phyloP scores from a whole-genome alignment of 2,329 filamentous ascomycete genomes.

The Aspergillus persii region DNA sequence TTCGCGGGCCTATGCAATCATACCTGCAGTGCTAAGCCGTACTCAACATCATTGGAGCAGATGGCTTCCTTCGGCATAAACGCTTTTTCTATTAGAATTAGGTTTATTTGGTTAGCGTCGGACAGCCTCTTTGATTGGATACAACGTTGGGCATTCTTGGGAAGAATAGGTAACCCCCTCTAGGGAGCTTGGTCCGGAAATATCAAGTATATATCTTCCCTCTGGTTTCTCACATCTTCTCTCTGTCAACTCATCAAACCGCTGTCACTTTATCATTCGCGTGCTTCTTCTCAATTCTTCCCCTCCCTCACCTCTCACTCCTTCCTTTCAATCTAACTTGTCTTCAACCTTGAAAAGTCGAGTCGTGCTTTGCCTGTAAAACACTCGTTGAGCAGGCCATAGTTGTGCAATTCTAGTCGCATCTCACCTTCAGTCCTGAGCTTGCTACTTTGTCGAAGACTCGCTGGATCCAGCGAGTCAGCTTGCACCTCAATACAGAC shows the following conservation, averaged over 20 bases:
- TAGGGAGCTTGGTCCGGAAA: constrained; percentile 9
- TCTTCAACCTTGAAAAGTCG: neutral
- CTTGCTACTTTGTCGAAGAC: constrained; percentile 1
- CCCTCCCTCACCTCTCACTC: neutral
- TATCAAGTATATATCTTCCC: constrained; percentile 8
- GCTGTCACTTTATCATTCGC: neutral
- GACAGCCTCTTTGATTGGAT: constrained; percentile 16
- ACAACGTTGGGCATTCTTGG: constrained; percentile 15
- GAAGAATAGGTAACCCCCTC: constrained; percentile 2
- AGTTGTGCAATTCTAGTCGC: neutral
- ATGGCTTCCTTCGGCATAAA: constrained; percentile 8
- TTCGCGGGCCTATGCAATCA: constrained; percentile 16
- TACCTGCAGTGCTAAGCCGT: constrained; percentile 17
- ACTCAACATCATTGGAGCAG: constrained; percentile 9
- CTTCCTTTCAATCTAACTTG: neutral
- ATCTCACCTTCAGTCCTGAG: neutral
- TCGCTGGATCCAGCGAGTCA: constrained; percentile 17
- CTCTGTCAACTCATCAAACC: neutral
- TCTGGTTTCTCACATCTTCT: constrained; percentile 5
- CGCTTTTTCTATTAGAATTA: constrained; percentile 1
- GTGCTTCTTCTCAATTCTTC: neutral
- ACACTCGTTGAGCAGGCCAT: neutral
- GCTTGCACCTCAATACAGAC: constrained; percentile 9
- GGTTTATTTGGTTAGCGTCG: constrained; percentile 8
- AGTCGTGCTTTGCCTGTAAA: neutral